These are phyloP conservation scores for Aspergillus heteromorphus DNA, from an alignment of 495 filamentous ascomycete species.

Conservation along the genomic window DNA sequence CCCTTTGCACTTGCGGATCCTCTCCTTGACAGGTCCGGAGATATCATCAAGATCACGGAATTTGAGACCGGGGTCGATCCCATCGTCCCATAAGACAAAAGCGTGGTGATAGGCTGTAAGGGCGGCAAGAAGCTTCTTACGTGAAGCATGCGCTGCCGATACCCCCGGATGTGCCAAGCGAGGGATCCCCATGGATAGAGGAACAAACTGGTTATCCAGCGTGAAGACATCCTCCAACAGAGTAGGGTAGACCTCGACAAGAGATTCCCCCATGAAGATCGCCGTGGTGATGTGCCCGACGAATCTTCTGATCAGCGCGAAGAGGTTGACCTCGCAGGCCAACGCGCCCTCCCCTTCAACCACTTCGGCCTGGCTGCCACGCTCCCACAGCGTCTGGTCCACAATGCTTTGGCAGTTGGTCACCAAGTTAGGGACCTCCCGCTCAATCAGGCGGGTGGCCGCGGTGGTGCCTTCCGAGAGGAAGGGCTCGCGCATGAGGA, in stretches of 20 bases:
- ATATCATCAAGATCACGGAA: constrained; percentile 53
- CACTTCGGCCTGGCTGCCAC: constrained; percentile 33
- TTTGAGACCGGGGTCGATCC: constrained; percentile 37
- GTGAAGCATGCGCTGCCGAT: constrained; percentile 48
- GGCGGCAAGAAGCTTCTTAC: constrained; percentile 42
- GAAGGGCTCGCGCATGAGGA: constrained; percentile 41
- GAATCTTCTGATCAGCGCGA: constrained; percentile 51
- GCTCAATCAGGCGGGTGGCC: constrained; percentile 34
- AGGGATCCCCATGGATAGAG: constrained; percentile 47
- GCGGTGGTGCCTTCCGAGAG: constrained; percentile 31
- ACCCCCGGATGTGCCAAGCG: constrained; percentile 47
- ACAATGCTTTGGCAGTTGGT: constrained; percentile 54
- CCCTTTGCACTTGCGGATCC: constrained; percentile 34
- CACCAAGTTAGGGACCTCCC: constrained; percentile 46
- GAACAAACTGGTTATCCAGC: constrained; percentile 50
- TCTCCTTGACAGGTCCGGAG: constrained; percentile 41
- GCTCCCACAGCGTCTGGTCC: constrained; percentile 60
- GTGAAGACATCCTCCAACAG: constrained; percentile 49
- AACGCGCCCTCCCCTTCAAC: constrained; percentile 24
- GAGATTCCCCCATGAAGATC: constrained; percentile 48
- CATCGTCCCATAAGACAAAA: constrained; percentile 41
- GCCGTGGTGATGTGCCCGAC: constrained; percentile 46
- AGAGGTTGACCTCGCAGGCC: constrained; percentile 46
- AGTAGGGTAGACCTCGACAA: constrained; percentile 50
- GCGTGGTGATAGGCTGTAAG: constrained; percentile 47